Conservation (phyloP, 2,329 filamentous ascomycete genomes). For the Xylariaceae sp. region DNA sequence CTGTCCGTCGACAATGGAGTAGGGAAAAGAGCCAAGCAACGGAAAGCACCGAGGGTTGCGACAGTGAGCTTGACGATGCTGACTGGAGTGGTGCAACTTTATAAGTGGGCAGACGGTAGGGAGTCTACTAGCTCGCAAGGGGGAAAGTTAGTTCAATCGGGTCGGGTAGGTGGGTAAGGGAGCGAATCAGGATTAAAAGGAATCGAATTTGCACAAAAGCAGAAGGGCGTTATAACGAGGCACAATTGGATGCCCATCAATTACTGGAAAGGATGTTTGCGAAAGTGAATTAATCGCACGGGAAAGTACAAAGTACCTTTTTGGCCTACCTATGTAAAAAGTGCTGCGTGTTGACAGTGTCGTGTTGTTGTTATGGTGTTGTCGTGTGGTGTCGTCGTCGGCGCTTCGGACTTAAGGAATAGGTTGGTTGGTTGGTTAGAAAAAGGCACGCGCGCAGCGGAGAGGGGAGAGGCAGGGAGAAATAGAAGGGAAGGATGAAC, state of each 20-base stretch:
- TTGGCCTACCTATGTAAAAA: constrained; percentile 9
- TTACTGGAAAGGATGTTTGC: constrained; percentile 19
- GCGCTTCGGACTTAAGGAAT: constrained; percentile 29
- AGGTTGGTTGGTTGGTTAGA: constrained; percentile 13
- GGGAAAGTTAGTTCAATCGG: constrained; percentile 15
- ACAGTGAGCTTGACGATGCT: constrained; percentile 25
- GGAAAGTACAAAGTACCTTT: constrained; percentile 24
- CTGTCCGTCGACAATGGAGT: not conserved
- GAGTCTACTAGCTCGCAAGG: constrained; percentile 13
- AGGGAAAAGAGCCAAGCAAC: not conserved
- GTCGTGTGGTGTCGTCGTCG: constrained; percentile 12
- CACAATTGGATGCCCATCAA: constrained; percentile 15
- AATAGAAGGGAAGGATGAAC: constrained; percentile 35
- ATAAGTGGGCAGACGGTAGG: not conserved
- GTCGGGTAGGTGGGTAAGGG: constrained; percentile 25
- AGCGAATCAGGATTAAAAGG: constrained; percentile 23
- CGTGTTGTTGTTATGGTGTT: constrained; percentile 18
- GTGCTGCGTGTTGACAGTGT: constrained; percentile 20
- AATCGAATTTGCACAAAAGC: constrained; percentile 10
- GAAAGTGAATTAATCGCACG: constrained; percentile 17
- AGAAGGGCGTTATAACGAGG: constrained; percentile 10
- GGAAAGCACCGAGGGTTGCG: constrained; percentile 7
- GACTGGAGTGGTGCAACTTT: constrained; percentile 23
- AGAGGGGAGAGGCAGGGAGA: constrained; percentile 28
- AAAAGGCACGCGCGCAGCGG: constrained; percentile 20